Evolutionary conservation across 2,329 filamentous ascomycete species (phyloP), one percentile per base, ranked within the genome.

Genomic region (Aspergillus tubingensis): DNA sequence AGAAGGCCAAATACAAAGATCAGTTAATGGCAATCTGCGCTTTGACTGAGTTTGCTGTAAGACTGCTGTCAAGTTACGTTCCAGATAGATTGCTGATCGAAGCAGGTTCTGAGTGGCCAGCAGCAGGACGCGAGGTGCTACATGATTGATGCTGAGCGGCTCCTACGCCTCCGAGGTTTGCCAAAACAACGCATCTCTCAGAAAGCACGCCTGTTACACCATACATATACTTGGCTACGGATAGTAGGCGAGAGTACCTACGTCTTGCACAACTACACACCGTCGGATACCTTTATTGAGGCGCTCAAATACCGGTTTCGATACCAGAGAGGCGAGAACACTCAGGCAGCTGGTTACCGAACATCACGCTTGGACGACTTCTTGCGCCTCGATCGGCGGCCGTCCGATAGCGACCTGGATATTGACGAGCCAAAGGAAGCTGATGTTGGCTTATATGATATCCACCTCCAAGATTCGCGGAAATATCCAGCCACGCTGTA

Each of bases 321-420:
- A 8, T 27, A 43, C 25, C 6, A 57, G 25, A 48, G 32, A 17
- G 39, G 30, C 11, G 43, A 27, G 10, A 43, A 17, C 36, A 53
- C 47, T 5, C 23, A 13, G 13, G 15, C 32, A 19, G n/a, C 21
- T 15, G 61, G 53, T 3, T 70, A 68, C 27, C 64, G 70, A 4
- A 69, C 72, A 55, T 62, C 68, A 13, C 71, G 71, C 2, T 65
- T 79, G 10, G 77, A 79, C 44, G 75, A 79, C 57, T 79, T 79
- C 54, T 70, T 79, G 4, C 72, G 74, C 5, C 67, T 79, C 2
- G 71, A 77, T 30, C 63, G 70, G 5, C 66, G 70, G 39, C 65
- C 70, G 8, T 67, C 72, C 27, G 75, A 78, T 48, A 74, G 70
- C 54, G 76, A 78, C n/a, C 64, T 74, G 8, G 74, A 78, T n/a